A percentile compares a stretch with the other conserved stretches of the same genome.
Conservation (phyloP, 164 flowering plant genomes). For the Taxillus chinensis region DNA sequence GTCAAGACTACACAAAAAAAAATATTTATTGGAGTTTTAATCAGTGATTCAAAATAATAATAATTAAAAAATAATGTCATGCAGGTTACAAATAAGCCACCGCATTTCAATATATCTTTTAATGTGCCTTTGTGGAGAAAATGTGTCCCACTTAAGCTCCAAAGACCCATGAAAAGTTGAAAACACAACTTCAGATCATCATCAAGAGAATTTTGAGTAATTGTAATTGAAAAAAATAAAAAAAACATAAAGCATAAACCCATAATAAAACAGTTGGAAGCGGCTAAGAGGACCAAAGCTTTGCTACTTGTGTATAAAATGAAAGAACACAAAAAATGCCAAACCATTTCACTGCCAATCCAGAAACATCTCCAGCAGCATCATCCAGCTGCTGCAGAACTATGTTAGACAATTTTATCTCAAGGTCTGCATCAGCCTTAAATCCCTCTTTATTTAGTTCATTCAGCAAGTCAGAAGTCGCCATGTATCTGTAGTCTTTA, state of each 20-base stretch:
- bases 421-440: slow-evolving; percentile 73
- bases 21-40: too few relatives aligned
- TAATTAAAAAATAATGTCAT: too few relatives aligned
- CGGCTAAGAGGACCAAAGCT: not conserved
- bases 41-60: too few relatives aligned
- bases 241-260: not conserved
- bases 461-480: slow-evolving; percentile 89
- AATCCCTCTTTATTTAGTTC: slow-evolving; percentile 78
- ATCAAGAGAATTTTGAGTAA: not conserved
- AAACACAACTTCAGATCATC: not conserved
- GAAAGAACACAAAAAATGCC: not conserved
- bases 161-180: too few relatives aligned
- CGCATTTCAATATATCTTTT: too few relatives aligned
- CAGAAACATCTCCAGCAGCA: slow-evolving; percentile 97
- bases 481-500: slow-evolving; percentile 98
- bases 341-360: slow-evolving; percentile 95
- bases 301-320: not conserved
- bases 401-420: slow-evolving; percentile 56
- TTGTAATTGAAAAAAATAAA: not conserved
- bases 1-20: too few relatives aligned
- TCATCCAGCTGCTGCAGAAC: slow-evolving; percentile 93
- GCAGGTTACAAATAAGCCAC: too few relatives aligned
- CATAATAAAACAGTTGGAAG: not conserved
- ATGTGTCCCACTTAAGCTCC: too few relatives aligned
- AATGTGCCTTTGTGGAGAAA: too few relatives aligned